phyloP scores from a whole-genome alignment of 495 filamentous ascomycete genomes.

The Daldinia vernicosa region DNA sequence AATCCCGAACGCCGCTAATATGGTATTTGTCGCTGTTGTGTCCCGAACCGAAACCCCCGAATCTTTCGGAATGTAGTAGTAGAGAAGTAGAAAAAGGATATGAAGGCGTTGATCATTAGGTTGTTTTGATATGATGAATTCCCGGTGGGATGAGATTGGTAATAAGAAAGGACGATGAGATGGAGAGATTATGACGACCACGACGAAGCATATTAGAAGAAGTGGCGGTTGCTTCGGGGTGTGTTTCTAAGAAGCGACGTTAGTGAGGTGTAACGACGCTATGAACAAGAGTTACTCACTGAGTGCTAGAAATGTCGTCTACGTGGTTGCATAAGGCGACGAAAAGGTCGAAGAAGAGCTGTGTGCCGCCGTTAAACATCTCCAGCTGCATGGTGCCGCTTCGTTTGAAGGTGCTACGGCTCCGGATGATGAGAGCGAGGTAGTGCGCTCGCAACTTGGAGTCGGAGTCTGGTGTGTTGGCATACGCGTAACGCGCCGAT shows the following conservation, averaged over 20 bases:
- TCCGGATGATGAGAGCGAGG: conserved; percentile 88
- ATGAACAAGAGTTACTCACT: conserved; percentile 48
- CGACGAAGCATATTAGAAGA: conserved; percentile 32
- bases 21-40: conserved; percentile 38
- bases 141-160: conserved; percentile 7
- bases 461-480: conserved; percentile 86
- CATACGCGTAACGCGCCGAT: conserved; percentile 86
- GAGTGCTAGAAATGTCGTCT: conserved; percentile 62
- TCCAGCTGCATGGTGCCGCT: conserved; percentile 97
- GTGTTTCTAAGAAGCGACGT: conserved; percentile 44
- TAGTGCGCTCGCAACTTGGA: conserved; percentile 91
- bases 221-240: conserved; percentile 52
- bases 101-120: conserved; percentile 43
- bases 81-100: conserved; percentile 20
- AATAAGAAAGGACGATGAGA: conserved; percentile 23
- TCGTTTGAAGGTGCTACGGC: conserved; percentile 84
- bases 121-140: conserved; percentile 21
- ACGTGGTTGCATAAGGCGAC: conserved; percentile 94
- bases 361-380: conserved; percentile 83
- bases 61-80: conserved; percentile 10
- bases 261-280: not conserved
- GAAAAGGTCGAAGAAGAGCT: conserved; percentile 92
- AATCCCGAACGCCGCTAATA: conserved; percentile 38
- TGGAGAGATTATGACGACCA: conserved; percentile 20
- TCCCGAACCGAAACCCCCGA: conserved; percentile 22